Evolutionary conservation across 169 alveolate genomes (phyloP), one percentile per base, ranked within the genome.

Genomic region (Plasmodium vinckei): DNA sequence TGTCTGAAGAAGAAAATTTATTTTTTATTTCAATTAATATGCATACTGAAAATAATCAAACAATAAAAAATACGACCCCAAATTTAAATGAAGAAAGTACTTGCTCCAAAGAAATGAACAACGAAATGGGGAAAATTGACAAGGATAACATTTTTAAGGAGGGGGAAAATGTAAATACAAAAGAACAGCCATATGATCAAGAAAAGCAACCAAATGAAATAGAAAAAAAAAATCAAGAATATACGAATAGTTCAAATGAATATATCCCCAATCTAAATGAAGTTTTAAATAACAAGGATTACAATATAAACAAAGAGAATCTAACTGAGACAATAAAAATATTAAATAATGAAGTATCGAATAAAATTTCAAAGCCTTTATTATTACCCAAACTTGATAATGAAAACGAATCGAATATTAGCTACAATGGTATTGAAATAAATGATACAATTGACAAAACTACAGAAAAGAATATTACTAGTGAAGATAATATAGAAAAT

Each of bases 1-100:
- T 86, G 2, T 51, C 39, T 49, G 91, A 70, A 21, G 87, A 86
- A 65, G 87, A 70, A 65, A 60, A 64, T 1, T 46, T 70, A n/a
- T 86, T 86, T 56, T 46, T 63, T n/a, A 51, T 61, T 5, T 73
- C 64, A 57, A 51, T 65, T 51, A 67, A 60, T 21, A n/a, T 39
- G 51, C 27, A 23, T 19, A 60, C 69, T 21, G 25, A 47, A 53
- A 59, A 59, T 61, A 4, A 33, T 33, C 42, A 33, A 33, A 27
- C 4, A 68, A 17, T 5, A 9, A 19, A 68, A 7, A 21, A 47
- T 10, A 51, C 19, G 12, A 42, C 15, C 44, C 23, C 19, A 46
- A 9, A 68, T 10, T 5, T n/a, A 68, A 13, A 68, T 53, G 79
- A 23, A 23, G 71, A 17, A 33, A 65, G 17, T n/a, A 51, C 10